Base-by-base conservation (phyloP, 202 grass and related monocot species). In the Eragrostis tef region DNA sequence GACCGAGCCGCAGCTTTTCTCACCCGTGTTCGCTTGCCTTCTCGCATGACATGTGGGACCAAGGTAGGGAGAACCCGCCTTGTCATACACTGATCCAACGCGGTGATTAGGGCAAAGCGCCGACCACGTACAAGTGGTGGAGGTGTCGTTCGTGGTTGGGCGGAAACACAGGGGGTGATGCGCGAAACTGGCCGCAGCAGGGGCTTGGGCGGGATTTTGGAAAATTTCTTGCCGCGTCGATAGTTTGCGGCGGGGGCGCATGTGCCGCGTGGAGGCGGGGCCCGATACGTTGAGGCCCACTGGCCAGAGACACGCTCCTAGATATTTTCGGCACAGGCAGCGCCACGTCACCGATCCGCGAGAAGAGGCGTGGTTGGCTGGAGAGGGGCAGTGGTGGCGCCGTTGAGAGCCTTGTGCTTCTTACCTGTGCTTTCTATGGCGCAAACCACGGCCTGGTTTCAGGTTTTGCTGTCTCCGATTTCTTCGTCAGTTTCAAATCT, bases 341-440 rank as follows among this genome's bases (percentile, higher is more conserved):
- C 0, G 74, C 75, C 94, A 98, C 90, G 79, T 94, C 94, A 98
- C 0, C 84, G 94, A 93, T 98, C 94, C 94, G 92, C 85, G 86
- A 73, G 90, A 52, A 43, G 0, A 0, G 25, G 7, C 1, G 34
- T 4, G 22, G 83, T 92, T 97, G 87, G 88, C 19, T 19, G 53
- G 67, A 1, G 15, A 11, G 1, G 36, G 4, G 2, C 9, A 15
- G 1, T 1, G 15, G 9, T 39, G 34, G 6, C 3, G 12, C 0
- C 7, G 58, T 16, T 3, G 13, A 4, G 26, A 8, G 14, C 14
- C 3, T 24, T 85, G 87, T 89, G 87, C 78, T 89, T 88, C 71
- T n/a, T 22, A 0, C 41, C 41, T 85, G 71, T 85, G 87, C 87
- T 85, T 89, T 56, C 82, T 81, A 1, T 5, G 9, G 20, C 29